Evolutionary conservation across 768 basidiomycete species (phyloP).

Genomic region (Phaeotremella skinneri): DNA sequence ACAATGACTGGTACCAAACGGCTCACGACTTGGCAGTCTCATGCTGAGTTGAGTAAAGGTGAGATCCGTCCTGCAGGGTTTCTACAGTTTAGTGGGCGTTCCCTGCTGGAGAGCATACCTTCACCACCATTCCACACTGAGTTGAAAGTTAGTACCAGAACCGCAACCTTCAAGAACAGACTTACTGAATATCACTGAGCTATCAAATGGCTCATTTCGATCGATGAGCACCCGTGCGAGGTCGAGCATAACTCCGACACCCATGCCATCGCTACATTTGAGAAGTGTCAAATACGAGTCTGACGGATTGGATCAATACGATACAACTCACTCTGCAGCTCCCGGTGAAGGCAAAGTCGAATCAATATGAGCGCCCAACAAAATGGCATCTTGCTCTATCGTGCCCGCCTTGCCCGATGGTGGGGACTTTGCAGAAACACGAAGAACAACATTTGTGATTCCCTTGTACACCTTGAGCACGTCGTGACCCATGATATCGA

Average conservation of each 20-base stretch:
- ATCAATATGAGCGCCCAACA: conserved; percentile 87
- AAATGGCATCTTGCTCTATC: conserved; percentile 73
- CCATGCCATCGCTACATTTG: conserved; percentile 73
- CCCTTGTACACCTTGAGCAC: conserved; percentile 83
- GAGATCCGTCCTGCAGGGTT: conserved; percentile 88
- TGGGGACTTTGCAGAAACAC: conserved; percentile 59
- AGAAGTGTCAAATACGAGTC: conserved; percentile 42
- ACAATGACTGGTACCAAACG: background rate
- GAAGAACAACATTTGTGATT: conserved; percentile 84
- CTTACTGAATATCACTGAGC: conserved; percentile 80
- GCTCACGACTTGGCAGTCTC: conserved; percentile 66
- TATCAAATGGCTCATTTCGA: conserved; percentile 67
- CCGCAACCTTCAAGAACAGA: conserved; percentile 15
- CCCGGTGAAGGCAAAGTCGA: conserved; percentile 80
- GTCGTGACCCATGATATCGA: conserved; percentile 80
- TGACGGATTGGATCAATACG: conserved; percentile 51
- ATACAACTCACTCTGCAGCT: conserved; percentile 46
- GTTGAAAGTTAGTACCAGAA: conserved; percentile 2
- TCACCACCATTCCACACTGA: conserved; percentile 93
- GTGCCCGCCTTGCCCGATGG: conserved; percentile 58
- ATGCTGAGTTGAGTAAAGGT: conserved; percentile 89
- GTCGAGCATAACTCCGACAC: conserved; percentile 90
- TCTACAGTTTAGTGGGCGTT: conserved; percentile 55
- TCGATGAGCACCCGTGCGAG: conserved; percentile 71
- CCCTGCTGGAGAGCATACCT: conserved; percentile 24